These are phyloP conservation scores for Anisodus acutangulus DNA, from an alignment of 257 asterid species.

Conservation along the genomic window DNA sequence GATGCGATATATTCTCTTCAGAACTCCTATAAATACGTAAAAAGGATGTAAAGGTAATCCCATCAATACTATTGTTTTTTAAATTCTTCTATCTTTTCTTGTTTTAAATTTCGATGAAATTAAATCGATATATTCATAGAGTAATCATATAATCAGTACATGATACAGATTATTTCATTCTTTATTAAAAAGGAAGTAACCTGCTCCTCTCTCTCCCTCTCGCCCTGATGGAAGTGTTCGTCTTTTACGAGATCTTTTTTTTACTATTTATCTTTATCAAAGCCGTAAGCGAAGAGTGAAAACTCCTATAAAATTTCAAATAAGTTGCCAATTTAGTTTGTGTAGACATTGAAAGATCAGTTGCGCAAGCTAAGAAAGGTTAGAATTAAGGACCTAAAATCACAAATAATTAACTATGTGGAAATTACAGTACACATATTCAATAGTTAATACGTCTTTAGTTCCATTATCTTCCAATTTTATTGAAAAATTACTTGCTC, in stretches of 20 bases:
- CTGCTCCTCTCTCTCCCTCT: too few relatives aligned
- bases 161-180: neutral
- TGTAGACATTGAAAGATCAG: neutral
- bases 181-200: too few relatives aligned
- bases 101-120: neutral
- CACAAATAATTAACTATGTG: neutral
- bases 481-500: neutral
- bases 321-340: neutral
- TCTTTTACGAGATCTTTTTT: too few relatives aligned
- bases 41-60: too few relatives aligned
- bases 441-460: neutral
- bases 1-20: too few relatives aligned
- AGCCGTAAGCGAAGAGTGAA: too few relatives aligned
- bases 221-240: too few relatives aligned
- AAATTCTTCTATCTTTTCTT: too few relatives aligned
- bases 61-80: too few relatives aligned
- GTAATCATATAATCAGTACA: neutral
- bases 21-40: too few relatives aligned
- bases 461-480: neutral
- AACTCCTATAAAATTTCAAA: neutral
- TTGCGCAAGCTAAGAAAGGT: neutral
- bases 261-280: neutral
- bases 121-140: neutral
- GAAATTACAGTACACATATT: neutral
- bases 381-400: neutral